These are phyloP conservation scores for Aciculoconidium aculeatum DNA, from an alignment of 805 yeast genomes.

Conservation along the genomic window DNA sequence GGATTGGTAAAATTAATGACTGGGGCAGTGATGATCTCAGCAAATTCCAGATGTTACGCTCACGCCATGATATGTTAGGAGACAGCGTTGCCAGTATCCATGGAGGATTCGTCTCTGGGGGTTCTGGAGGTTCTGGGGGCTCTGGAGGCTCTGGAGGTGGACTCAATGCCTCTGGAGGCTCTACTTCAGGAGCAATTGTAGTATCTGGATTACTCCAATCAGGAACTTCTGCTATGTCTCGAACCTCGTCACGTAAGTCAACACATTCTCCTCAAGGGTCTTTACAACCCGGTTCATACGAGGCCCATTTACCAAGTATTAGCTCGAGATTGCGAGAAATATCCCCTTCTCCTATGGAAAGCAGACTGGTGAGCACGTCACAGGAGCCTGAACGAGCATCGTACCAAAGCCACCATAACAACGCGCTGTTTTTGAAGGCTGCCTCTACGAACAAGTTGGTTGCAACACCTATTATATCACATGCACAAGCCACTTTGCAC, in stretches of 20 bases:
- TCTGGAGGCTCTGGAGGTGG: no score
- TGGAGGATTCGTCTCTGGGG: slow-evolving; percentile 14
- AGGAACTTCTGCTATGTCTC: slow-evolving; percentile 26
- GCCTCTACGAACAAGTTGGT: slow-evolving; percentile 11
- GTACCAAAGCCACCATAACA: slow-evolving; percentile 6
- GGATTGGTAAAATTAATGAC: slow-evolving; percentile 9
- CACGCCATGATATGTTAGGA: slow-evolving; percentile 48
- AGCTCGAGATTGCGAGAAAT: slow-evolving; percentile 6
- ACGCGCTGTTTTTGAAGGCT: slow-evolving; percentile 15
- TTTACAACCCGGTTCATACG: slow-evolving; percentile 13
- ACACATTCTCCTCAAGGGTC: slow-evolving; percentile 12
- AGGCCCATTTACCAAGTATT: slow-evolving; percentile 28
- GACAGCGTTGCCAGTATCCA: slow-evolving; percentile 50
- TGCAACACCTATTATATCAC: slow-evolving; percentile 19
- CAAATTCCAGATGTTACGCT: slow-evolving; percentile 46
- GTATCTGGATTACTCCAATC: slow-evolving; percentile 24
- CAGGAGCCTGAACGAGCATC: slow-evolving; percentile 7
- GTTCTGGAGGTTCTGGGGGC: slow-evolving; percentile 21
- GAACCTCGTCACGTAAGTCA: no score
- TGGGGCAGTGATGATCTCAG: slow-evolving; percentile 32
- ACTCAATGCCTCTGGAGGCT: background rate
- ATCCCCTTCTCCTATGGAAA: background rate
- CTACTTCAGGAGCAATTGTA: background rate
- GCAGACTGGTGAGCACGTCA: slow-evolving; percentile 1
- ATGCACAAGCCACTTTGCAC: slow-evolving; percentile 17